These are phyloP conservation scores for Hyaloscypha hepaticicola DNA, from an alignment of 495 filamentous ascomycete genomes.

Conservation along the genomic window DNA sequence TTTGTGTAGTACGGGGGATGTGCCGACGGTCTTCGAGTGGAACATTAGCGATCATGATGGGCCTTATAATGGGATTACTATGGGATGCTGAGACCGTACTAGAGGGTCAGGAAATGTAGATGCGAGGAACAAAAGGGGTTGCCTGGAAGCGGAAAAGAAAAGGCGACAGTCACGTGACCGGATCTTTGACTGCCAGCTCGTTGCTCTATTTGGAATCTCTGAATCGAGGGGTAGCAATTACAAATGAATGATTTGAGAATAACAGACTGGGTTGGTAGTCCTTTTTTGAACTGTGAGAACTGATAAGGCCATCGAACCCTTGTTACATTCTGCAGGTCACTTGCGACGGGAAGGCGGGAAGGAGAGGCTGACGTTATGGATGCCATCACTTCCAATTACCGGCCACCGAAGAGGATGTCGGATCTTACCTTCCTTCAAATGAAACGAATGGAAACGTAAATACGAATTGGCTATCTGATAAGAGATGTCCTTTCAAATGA, in stretches of 20 bases:
- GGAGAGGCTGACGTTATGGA: not conserved
- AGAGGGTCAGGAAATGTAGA: not conserved
- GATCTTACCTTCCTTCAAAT: not conserved
- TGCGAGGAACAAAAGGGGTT: not conserved
- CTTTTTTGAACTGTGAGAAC: not conserved
- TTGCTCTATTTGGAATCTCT: not conserved
- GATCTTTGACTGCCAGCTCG: not conserved
- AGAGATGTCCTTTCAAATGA: not conserved
- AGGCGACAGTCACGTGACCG: not conserved
- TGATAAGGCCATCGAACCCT: not conserved
- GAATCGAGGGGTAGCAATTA: not conserved
- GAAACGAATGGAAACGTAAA: not conserved
- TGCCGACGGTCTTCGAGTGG: slow-evolving; percentile 2
- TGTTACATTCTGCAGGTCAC: not conserved
- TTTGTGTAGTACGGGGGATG: slow-evolving; percentile 3
- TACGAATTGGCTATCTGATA: not conserved
- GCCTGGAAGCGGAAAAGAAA: not conserved
- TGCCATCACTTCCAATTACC: not conserved
- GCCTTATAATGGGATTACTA: not conserved
- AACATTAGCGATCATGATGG: not conserved
- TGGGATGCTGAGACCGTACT: slow-evolving; percentile 1
- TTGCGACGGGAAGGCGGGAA: too few relatives aligned
- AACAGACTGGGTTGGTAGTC: not conserved
- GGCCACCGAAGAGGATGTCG: not conserved
- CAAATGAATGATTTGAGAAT: not conserved